Percentiles rank a stretch among this genome's conserved stretches.
These are phyloP conservation scores for Podospora tetraspora DNA, from an alignment of 495 filamentous ascomycete species.

Conservation along the genomic window DNA sequence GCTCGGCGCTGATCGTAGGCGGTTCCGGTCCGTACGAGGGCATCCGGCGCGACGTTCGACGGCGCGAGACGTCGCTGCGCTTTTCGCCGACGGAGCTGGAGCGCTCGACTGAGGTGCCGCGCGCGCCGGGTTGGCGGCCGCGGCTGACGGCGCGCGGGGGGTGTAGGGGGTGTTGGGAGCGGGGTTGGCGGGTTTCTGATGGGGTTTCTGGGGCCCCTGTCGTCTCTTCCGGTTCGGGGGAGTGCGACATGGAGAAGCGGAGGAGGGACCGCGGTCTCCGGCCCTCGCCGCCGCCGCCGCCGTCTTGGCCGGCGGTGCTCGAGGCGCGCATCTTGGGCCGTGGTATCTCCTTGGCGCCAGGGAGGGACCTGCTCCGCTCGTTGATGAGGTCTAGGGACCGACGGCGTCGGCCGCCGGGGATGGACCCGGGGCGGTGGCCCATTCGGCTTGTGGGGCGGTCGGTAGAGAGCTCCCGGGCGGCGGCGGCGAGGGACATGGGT, in stretches of 20 bases:
- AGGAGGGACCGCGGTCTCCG: constrained; percentile 13
- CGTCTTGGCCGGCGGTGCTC: constrained; percentile 4
- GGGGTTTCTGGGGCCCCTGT: background rate
- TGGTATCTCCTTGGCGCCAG: background rate
- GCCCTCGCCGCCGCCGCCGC: background rate
- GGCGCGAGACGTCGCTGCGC: constrained; percentile 7
- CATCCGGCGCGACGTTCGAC: constrained; percentile 1
- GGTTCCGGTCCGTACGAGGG: background rate
- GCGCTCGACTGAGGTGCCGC: constrained; percentile 16
- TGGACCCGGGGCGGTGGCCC: constrained; percentile 1
- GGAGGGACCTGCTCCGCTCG: constrained; percentile 10
- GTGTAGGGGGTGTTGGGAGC: background rate
- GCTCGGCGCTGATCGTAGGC: background rate
- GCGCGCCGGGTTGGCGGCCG: constrained; percentile 15
- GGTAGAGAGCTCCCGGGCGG: background rate
- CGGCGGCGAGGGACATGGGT: background rate
- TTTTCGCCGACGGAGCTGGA: constrained; percentile 11
- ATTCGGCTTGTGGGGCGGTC: constrained; percentile 11
- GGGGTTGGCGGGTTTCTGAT: background rate
- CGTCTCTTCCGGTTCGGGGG: background rate
- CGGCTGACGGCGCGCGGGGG: constrained; percentile 14
- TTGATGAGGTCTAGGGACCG: constrained; percentile 1
- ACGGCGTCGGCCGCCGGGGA: background rate
- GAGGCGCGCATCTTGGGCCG: background rate
- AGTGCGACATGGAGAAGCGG: constrained; percentile 8